Percentiles rank a stretch among this genome's conserved stretches.
Evolutionary conservation across 805 yeast genomes (phyloP).

Genomic region (Hanseniaspora osmophila): DNA sequence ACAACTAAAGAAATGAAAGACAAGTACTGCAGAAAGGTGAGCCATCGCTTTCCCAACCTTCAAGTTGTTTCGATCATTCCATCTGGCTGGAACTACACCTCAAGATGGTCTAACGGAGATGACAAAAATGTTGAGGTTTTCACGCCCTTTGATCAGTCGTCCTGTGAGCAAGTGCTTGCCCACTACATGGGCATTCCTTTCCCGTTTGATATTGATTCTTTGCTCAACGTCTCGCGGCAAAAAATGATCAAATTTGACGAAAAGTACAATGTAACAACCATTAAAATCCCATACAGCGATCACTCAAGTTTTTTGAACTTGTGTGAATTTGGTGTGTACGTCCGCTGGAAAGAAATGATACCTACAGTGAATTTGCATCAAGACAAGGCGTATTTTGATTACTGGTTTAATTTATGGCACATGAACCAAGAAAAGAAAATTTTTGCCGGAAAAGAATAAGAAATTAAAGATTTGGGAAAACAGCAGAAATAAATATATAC

Average conservation of each 20-base stretch:
- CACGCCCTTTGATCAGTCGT: background rate
- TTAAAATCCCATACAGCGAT: slow-evolving; percentile 78
- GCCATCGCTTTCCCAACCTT: slow-evolving; percentile 7
- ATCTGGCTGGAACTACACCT: slow-evolving; percentile 75
- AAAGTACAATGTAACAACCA: slow-evolving; percentile 29
- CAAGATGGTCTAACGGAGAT: slow-evolving; percentile 8
- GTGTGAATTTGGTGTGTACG: slow-evolving; percentile 41
- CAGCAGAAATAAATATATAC: background rate
- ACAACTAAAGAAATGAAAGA: slow-evolving; percentile 20
- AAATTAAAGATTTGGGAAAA: background rate
- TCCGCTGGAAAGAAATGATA: slow-evolving; percentile 40
- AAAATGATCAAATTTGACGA: slow-evolving; percentile 18
- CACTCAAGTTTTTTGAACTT: slow-evolving; percentile 84
- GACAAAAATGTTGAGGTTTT: slow-evolving; percentile 5
- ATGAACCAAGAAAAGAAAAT: slow-evolving; percentile 5
- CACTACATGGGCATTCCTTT: slow-evolving; percentile 7
- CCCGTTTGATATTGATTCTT: slow-evolving; percentile 12
- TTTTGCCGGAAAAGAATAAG: background rate
- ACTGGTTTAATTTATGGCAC: slow-evolving; percentile 26
- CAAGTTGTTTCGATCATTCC: slow-evolving; percentile 61
- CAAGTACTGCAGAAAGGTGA: slow-evolving; percentile 9
- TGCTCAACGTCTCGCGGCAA: slow-evolving; percentile 10
- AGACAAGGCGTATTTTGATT: slow-evolving; percentile 10
- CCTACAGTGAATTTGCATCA: slow-evolving; percentile 53
- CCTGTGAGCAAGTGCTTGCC: slow-evolving; percentile 8